A percentile compares a stretch with the other conserved stretches of the same genome.
Evolutionary conservation across 257 asterid species (phyloP).

Genomic region (Avicennia marina): DNA sequence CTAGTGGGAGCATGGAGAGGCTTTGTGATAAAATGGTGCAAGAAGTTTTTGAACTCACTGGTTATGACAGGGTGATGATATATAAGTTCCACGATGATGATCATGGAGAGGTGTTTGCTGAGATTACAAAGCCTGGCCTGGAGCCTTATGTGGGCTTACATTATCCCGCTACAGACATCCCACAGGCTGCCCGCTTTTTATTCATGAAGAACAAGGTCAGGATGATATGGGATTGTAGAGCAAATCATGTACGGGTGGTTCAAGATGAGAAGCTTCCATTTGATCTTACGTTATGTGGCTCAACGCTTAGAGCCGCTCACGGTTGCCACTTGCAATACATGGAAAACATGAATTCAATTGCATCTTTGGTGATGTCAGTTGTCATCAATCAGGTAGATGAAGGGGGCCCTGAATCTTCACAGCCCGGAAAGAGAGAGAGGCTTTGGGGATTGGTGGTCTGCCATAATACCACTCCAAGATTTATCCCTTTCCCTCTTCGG

Average conservation of each 20-base stretch:
- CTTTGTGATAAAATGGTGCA: slow-evolving; percentile 89
- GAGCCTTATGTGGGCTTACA: slow-evolving; percentile 90
- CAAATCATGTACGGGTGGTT: slow-evolving; percentile 65
- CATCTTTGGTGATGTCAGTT: slow-evolving; percentile 93
- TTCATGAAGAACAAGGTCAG: slow-evolving; percentile 96
- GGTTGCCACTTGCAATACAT: slow-evolving; percentile 85
- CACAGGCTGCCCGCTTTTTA: slow-evolving; percentile 92
- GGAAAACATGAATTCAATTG: slow-evolving; percentile 92
- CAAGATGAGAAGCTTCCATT: slow-evolving; percentile 78
- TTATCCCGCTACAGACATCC: slow-evolving; percentile 95
- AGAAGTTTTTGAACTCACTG: slow-evolving; percentile 93
- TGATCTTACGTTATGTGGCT: slow-evolving; percentile 86
- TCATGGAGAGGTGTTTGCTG: slow-evolving; percentile 91
- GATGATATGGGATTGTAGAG: slow-evolving; percentile 89
- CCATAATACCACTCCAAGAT: slow-evolving; percentile 85
- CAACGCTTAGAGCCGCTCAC: slow-evolving; percentile 91
- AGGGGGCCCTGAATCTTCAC: slow-evolving; percentile 48
- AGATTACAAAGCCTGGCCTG: slow-evolving; percentile 79
- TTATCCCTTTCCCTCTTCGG: slow-evolving; percentile 93
- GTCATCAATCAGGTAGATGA: slow-evolving; percentile 82
- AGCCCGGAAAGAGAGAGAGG: slow-evolving; percentile 57
- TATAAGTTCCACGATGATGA: slow-evolving; percentile 95
- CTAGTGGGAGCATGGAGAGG: slow-evolving; percentile 80
- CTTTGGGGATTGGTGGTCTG: slow-evolving; percentile 98
- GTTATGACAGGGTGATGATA: slow-evolving; percentile 90